phyloP scores from a whole-genome alignment of 192 early-diverging fungal genomes.

The Coemansia sp. region DNA sequence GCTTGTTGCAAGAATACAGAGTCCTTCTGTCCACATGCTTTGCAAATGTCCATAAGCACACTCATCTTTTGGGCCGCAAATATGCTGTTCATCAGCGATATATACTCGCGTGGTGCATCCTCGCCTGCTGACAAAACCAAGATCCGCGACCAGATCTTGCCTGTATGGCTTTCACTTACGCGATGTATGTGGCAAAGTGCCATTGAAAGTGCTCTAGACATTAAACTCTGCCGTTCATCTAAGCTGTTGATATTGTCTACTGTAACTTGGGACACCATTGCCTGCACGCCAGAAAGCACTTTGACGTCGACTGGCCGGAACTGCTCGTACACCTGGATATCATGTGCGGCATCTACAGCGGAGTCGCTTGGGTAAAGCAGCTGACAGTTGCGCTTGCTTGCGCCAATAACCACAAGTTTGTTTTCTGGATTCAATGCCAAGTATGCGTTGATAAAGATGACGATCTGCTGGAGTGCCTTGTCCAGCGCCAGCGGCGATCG shows the following conservation, averaged over 20 bases:
- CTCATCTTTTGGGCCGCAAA: constrained; percentile 93
- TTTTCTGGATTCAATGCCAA: constrained; percentile 87
- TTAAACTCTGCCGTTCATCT: constrained; percentile 31
- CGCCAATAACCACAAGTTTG: constrained; percentile 78
- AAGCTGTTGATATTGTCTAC: background rate
- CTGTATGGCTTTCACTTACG: constrained; percentile 7
- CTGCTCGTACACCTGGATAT: constrained; percentile 54
- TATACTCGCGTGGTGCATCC: constrained; percentile 87
- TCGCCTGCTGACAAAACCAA: constrained; percentile 82
- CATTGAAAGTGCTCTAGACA: constrained; percentile 50
- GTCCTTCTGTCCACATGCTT: constrained; percentile 65
- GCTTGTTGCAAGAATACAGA: constrained; percentile 94
- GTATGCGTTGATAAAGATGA: constrained; percentile 92
- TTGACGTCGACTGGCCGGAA: constrained; percentile 44
- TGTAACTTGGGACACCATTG: constrained; percentile 13
- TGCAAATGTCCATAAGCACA: constrained; percentile 90
- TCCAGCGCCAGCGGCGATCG: constrained; percentile 61
- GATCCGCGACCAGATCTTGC: constrained; percentile 68
- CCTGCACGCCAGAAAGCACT: constrained; percentile 32
- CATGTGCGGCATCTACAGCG: constrained; percentile 6
- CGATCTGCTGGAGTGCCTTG: constrained; percentile 70
- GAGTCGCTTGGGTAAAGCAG: constrained; percentile 42
- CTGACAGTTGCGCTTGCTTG: constrained; percentile 28
- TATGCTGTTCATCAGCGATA: constrained; percentile 96
- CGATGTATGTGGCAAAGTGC: constrained; percentile 54